Evolutionary conservation across 1,284 basidiomycete species (phyloP).

Genomic region (Ceratobasidium sp.): DNA sequence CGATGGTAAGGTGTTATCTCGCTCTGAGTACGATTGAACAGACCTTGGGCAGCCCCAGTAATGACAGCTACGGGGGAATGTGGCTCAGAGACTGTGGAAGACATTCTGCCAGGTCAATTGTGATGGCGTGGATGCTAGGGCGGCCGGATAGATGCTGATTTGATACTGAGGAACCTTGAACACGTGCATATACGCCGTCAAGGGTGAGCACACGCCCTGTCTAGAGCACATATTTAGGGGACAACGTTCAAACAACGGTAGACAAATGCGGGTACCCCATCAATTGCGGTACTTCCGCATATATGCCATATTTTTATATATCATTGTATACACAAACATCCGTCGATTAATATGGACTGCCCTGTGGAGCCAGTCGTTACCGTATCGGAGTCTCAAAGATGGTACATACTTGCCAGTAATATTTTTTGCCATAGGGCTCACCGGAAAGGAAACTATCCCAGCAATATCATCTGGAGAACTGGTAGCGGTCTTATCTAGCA

Average conservation of each 20-base stretch:
- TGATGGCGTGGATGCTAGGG: no score
- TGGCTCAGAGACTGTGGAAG: neutral
- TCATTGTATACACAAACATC: neutral
- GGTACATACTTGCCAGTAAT: no score
- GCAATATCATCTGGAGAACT: neutral
- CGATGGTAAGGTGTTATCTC: no score
- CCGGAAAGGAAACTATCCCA: slow-evolving; percentile 21
- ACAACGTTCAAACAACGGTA: no score
- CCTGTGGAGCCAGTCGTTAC: no score
- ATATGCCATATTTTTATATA: neutral
- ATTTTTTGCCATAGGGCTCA: neutral
- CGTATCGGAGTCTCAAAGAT: no score
- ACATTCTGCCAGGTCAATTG: no score
- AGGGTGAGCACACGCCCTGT: neutral
- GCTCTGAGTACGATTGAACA: no score
- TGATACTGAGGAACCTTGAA: neutral
- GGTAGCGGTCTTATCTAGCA: neutral
- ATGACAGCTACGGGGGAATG: neutral
- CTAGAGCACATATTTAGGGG: no score
- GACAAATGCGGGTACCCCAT: no score
- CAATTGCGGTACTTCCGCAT: no score
- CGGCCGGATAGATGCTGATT: neutral
- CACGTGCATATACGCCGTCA: neutral
- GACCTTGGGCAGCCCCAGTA: neutral
- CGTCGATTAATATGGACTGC: neutral